Conservation (phyloP, 805 yeast genomes). For the Wickerhamiella galacta region DNA sequence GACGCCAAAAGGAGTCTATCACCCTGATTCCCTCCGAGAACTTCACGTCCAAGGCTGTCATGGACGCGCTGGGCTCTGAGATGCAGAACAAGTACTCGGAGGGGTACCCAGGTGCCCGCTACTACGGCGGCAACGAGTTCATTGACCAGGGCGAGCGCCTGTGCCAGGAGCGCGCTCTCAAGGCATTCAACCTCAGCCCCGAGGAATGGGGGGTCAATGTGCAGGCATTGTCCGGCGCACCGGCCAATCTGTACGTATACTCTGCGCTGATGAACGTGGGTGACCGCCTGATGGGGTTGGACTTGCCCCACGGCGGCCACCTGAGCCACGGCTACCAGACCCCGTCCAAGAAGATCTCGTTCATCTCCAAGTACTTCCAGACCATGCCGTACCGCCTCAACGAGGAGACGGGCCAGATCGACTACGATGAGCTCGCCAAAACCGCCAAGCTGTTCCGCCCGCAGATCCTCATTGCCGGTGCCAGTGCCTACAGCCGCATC, state of each 20-base stretch:
- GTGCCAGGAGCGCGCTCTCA: constrained; percentile 82
- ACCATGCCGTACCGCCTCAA: constrained; percentile 94
- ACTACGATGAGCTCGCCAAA: constrained; percentile 72
- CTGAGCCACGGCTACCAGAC: constrained; percentile 95
- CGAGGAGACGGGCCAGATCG: constrained; percentile 74
- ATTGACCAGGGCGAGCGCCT: constrained; percentile 81
- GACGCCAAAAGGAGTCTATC: constrained; percentile 81
- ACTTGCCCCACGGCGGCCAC: constrained; percentile 97
- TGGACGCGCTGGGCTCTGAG: constrained; percentile 87
- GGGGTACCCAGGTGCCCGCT: constrained; percentile 96
- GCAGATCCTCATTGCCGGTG: constrained; percentile 87
- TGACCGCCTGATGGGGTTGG: constrained; percentile 93
- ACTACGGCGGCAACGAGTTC: constrained; percentile 94
- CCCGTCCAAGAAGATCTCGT: constrained; percentile 73
- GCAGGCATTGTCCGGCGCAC: constrained; percentile 89
- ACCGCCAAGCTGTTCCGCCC: constrained; percentile 84
- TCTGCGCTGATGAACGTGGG: constrained; percentile 77
- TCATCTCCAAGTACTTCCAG: constrained; percentile 84
- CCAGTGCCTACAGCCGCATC: constrained; percentile 86
- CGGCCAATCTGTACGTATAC: constrained; percentile 88
- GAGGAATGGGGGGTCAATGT: constrained; percentile 95
- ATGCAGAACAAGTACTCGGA: constrained; percentile 97
- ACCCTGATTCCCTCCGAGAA: constrained; percentile 91
- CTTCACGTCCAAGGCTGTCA: constrained; percentile 87
- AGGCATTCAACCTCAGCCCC: constrained; percentile 61